Evolutionary conservation across 1,284 basidiomycete genomes (phyloP), one percentile per base, ranked within the genome.

Genomic region (Schizopora paradoxa): DNA sequence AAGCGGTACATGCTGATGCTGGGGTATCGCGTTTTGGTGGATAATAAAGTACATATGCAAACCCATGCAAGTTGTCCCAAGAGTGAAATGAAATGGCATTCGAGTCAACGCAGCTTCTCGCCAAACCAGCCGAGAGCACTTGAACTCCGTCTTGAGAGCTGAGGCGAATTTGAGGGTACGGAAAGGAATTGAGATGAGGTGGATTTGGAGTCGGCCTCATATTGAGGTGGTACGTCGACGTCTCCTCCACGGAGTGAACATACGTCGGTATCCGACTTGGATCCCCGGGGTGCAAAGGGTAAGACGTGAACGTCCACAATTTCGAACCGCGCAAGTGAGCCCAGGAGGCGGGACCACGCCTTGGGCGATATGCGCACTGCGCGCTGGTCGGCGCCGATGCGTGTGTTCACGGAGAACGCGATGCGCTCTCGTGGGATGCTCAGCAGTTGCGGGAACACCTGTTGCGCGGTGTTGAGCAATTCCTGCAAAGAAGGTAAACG

Each of bases 291-390:
- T 4, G 28, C 8, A 0, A 55, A 42, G 4, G 51, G 52, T 2
- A 55, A 55, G 36, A 78, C 51, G 36, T 58, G 53, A 18, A 83
- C 60, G 37, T 79, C 70, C 43, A 83, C 64, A 51, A 82, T 65
- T 49, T 82, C 78, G 42, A 73, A 78, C 10, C 68, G 67, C 1
- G 69, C 49, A 41, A 83, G 62, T 26, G 65, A 64, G 1, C 63
- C 42, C 6, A 72, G 55, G 10, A 79, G 65, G 2, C 61, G 61
- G 1, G 61, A 45, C 82, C 82, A 84, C n/a, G 76, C 79, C 23
- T 66, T 68, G 18, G 72, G 66, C 2, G 73, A 74, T 31, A 84
- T 77, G 18, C 73, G 68, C 5, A 81, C 73, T 10, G 57, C 53
- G 6, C 57, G 59, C 21, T 53, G 56, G 18, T 59, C 55, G 0